Base-by-base conservation (phyloP, 352 stramenopile genomes). In the Phytophthora palmivora region DNA sequence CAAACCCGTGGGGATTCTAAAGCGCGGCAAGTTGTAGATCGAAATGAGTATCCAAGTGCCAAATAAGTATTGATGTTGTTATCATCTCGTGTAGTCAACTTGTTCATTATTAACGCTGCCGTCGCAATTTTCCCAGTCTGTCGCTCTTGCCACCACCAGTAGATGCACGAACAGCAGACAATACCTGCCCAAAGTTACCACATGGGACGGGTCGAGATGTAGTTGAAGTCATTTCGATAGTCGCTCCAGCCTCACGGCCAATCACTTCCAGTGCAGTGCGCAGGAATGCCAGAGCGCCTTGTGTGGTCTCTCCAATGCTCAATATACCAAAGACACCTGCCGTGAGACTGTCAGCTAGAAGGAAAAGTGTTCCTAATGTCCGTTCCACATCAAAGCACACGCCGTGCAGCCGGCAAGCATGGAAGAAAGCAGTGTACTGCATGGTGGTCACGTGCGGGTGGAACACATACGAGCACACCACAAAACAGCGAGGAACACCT, bases 341-440 rank as follows among this genome's bases (percentile, higher is more conserved):
- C 3, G 86, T 90, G 60, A 96, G 84, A 47, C 84, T 95, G 70
- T 96, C 87, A 2, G 73, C 58, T 6, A 95, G 69, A 41, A 93
- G 56, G 50, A 95, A 95, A 26, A 91, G 69, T 14, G 76, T 79
- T 12, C 87, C 87, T n/a, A 92, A 53, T 19, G 76, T 70, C 4
- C 72, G 69, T 55, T 85, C 68, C 50, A 96, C 67, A 59, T 97
- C 91, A 16, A 95, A 96, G 55, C 84, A 96, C 47, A 97, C 89
- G 28, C 91, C 89, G 19, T 96, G 81, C 46, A 95, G 71, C 0
- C 89, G 73, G 55, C 91, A 97, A 44, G 79, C 76, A 48, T 96
- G 91, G 73, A 97, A 97, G 69, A 97, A 95, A 14, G 82, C 72
- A 44, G 70, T 70, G 58, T 94, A 92, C 43, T 78, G 76, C 64